Percentiles rank a stretch among this genome's conserved stretches.
phyloP scores from a whole-genome alignment of 2,329 filamentous ascomycete genomes.

The Diaporthe nobilis region DNA sequence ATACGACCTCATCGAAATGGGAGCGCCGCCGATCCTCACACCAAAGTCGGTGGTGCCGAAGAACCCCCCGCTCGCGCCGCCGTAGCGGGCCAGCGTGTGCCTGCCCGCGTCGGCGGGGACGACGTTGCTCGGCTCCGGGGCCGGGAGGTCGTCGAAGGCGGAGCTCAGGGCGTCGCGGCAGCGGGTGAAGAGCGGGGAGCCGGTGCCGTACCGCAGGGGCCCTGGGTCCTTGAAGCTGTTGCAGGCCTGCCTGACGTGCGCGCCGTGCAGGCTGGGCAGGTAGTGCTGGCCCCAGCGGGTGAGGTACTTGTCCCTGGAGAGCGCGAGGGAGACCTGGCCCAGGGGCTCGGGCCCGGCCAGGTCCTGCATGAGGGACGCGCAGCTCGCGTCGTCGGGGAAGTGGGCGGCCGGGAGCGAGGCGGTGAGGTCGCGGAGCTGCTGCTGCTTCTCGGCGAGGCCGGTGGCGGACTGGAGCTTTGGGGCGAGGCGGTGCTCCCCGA shows the following conservation, averaged over 20 bases:
- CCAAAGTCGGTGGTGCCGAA: background rate
- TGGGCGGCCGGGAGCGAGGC: constrained; percentile 52
- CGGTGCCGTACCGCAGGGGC: constrained; percentile 65
- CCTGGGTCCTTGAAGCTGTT: constrained; percentile 75
- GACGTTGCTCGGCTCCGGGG: constrained; percentile 57
- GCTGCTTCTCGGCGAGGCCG: constrained; percentile 37
- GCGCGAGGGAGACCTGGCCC: constrained; percentile 66
- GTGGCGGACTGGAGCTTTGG: background rate
- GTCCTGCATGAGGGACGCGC: constrained; percentile 64
- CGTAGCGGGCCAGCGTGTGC: background rate
- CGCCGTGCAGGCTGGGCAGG: constrained; percentile 68
- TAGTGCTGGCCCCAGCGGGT: constrained; percentile 70
- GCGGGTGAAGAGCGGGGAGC: constrained; percentile 65
- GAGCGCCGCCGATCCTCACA: constrained; percentile 34
- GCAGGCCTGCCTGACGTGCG: constrained; percentile 70
- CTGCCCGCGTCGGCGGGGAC: background rate
- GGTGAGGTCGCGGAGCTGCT: constrained; percentile 51
- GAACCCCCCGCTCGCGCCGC: background rate
- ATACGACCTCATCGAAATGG: constrained; percentile 59
- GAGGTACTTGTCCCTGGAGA: constrained; percentile 57
- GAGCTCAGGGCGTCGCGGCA: constrained; percentile 65
- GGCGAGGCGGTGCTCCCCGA: constrained; percentile 54
- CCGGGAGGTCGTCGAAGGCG: constrained; percentile 62
- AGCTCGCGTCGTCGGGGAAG: constrained; percentile 54
- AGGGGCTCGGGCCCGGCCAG: constrained; percentile 58